Conservation (phyloP, 2,329 filamentous ascomycete genomes). For the Aplosporella prunicola region DNA sequence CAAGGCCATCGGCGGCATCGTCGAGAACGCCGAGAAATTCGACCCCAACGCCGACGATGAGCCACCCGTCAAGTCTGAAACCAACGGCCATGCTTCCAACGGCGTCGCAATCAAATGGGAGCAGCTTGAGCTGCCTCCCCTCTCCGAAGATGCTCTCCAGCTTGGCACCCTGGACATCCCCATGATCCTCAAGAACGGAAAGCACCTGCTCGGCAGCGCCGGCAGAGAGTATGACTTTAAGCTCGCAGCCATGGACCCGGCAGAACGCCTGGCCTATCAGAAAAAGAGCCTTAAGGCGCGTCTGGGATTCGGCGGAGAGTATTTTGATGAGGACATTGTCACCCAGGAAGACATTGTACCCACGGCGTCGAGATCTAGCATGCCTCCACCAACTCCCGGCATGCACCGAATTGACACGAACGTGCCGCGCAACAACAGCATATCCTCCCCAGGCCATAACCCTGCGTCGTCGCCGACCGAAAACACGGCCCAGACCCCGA, state of each 20-base stretch:
- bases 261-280: slow-evolving; percentile 71
- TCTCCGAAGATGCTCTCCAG: slow-evolving; percentile 54
- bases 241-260: slow-evolving; percentile 70
- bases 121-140: slow-evolving; percentile 38
- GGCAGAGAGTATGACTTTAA: slow-evolving; percentile 77
- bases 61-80: slow-evolving; percentile 31
- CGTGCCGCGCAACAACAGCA: slow-evolving; percentile 35
- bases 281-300: slow-evolving; percentile 80
- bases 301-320: slow-evolving; percentile 75
- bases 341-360: slow-evolving; percentile 51
- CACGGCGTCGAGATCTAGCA: slow-evolving; percentile 16
- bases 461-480: slow-evolving; percentile 41
- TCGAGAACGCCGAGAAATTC: slow-evolving; percentile 76
- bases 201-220: slow-evolving; percentile 71
- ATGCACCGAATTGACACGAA: slow-evolving; percentile 44
- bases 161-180: slow-evolving; percentile 69
- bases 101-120: slow-evolving; percentile 34
- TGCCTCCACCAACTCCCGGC: slow-evolving; percentile 22
- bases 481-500: slow-evolving; percentile 31
- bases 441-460: slow-evolving; percentile 29
- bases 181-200: slow-evolving; percentile 72
- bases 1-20: slow-evolving; percentile 88
- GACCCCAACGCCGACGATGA: slow-evolving; percentile 76
- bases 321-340: slow-evolving; percentile 75
- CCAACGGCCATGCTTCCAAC: slow-evolving; percentile 32